Base-by-base conservation (phyloP, 1,284 basidiomycete species). In the Fomes fomentarius region DNA sequence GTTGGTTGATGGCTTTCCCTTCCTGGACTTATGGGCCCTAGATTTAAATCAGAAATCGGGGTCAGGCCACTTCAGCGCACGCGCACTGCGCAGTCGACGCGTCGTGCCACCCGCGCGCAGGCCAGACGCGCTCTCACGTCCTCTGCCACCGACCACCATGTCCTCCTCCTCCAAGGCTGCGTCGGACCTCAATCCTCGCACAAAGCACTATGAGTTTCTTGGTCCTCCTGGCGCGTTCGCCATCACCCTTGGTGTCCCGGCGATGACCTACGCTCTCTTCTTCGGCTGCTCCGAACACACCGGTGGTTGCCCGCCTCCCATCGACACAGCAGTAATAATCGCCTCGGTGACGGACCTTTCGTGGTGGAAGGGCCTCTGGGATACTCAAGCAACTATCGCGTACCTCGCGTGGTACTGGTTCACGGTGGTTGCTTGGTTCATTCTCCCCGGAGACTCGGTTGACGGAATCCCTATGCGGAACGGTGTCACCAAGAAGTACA, bases 391-490 rank as follows among this genome's bases (percentile, higher is more conserved):
- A 0, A 71, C 83, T 15, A 66, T 82, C 25, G 80, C 92, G 28
- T 99, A 98, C 75, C 71, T 90, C 49, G 91, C 71, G 0, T 99
- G 96, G 96, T 98, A 98, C 72, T 75, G 84, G 15, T 99, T 91
- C 74, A 89, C 84, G 60, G 84, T 98, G 38, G 71, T 84, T 2
- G 82, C 92, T 9, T 98, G 95, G 95, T 78, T 76, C 9, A 66
- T 96, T 31, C 75, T 99, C 7, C 97, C 97, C 0, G 96, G 94
- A 7, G 90, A 94, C 61, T 83, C 83, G 80, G 80, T 97, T 11
- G 79, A 93, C 57, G 97, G 97, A 12, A 84, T 80, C 8, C 76
- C 81, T 19, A 73, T 98, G 62, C 81, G 97, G 39, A 89, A 87
- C 37, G 96, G 96, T 0, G 77, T 77, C 50, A 87, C 81, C 63